phyloP scores from a whole-genome alignment of 106 monocot genomes.

The Posidonia australis region DNA sequence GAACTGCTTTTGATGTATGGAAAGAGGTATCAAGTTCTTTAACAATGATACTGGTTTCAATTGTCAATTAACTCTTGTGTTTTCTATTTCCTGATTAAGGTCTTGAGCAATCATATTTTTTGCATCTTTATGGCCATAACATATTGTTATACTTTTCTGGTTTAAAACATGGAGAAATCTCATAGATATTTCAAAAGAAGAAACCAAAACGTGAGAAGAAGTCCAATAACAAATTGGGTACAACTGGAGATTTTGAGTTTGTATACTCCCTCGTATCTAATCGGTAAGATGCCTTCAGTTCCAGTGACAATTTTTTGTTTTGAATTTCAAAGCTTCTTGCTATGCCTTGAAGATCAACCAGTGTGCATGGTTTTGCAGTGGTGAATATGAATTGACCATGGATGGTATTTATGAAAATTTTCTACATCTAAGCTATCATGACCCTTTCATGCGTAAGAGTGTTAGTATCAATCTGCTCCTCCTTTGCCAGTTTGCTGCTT shows the following conservation, averaged over 20 bases:
- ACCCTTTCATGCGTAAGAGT: conserved; percentile 86
- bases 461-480: conserved; percentile 27
- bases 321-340: neutral
- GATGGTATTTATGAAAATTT: conserved; percentile 98
- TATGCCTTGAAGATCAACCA: conserved; percentile 5
- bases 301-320: conserved; percentile 1
- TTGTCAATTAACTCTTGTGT: neutral
- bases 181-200: conserved; percentile 84
- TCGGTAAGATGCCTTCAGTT: conserved; percentile 31
- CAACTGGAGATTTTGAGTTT: conserved; percentile 37
- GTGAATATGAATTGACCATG: conserved; percentile 95
- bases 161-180: conserved; percentile 1
- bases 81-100: neutral
- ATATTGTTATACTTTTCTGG: too few species aligned
- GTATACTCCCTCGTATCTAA: conserved; percentile 69
- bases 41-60: neutral
- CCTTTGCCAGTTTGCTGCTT: neutral
- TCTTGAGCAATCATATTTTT: too few species aligned
- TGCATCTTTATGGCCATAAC: too few species aligned
- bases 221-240: conserved; percentile 7
- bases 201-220: conserved; percentile 53
- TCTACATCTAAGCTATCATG: conserved; percentile 70
- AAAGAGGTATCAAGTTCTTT: conserved; percentile 48
- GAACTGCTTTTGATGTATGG: conserved; percentile 86
- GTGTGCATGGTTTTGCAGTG: conserved; percentile 35